phyloP scores from a whole-genome alignment of 139 green algal genomes.

The Chlamydomonas eustigma region DNA sequence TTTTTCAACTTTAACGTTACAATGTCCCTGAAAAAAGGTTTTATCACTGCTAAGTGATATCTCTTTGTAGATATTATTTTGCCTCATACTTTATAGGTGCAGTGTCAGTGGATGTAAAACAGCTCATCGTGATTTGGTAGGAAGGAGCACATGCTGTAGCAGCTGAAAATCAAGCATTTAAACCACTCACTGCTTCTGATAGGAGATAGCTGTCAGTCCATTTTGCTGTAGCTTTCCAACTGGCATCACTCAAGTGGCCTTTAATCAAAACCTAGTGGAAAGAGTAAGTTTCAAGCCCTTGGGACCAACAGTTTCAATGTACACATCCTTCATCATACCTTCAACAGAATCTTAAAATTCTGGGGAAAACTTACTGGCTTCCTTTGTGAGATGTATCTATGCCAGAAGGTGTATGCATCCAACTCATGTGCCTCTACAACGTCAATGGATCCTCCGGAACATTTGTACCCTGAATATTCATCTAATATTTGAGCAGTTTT shows the following conservation, averaged over 20 bases:
- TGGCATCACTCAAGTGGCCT: slow-evolving; percentile 29
- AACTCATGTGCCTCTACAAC: not conserved
- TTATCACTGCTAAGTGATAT: too few relatives aligned
- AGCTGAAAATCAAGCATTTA: too few relatives aligned
- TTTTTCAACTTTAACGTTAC: slow-evolving; percentile 52
- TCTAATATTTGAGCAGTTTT: too few relatives aligned
- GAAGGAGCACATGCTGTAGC: too few relatives aligned
- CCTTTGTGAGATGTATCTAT: not conserved
- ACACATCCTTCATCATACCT: not conserved
- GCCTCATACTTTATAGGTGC: too few relatives aligned
- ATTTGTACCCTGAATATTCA: too few relatives aligned
- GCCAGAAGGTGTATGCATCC: not conserved
- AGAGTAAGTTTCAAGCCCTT: not conserved
- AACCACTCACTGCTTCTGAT: slow-evolving; percentile 13
- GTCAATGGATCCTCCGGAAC: too few relatives aligned
- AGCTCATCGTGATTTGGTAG: too few relatives aligned
- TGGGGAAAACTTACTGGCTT: slow-evolving; percentile 15
- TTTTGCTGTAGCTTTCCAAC: slow-evolving; percentile 27
- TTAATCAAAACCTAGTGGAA: slow-evolving; percentile 28
- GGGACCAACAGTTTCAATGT: not conserved
- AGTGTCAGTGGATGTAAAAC: too few relatives aligned
- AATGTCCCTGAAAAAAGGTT: slow-evolving; percentile 44
- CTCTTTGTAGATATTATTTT: too few relatives aligned
- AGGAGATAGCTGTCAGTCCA: slow-evolving; percentile 33
- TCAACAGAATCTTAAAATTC: not conserved